A percentile compares a stretch with the other conserved stretches of the same genome.
phyloP scores from a whole-genome alignment of 257 asterid genomes.

The Solanum neorickii region DNA sequence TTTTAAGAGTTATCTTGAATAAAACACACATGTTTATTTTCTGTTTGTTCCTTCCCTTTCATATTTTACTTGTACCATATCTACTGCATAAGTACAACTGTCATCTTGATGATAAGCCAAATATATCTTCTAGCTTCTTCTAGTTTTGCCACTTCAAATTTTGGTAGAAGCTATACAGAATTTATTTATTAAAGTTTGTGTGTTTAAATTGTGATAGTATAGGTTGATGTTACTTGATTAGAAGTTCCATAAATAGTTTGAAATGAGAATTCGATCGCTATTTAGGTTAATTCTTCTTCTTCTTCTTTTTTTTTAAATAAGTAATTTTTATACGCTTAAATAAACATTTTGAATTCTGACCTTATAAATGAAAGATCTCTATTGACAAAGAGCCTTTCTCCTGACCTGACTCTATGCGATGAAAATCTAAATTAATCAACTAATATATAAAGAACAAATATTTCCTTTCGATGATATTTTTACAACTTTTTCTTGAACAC shows the following conservation, averaged over 20 bases:
- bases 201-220: background rate
- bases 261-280: background rate
- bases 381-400: background rate
- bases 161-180: background rate
- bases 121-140: background rate
- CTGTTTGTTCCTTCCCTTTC: constrained; percentile 6
- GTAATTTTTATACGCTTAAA: background rate
- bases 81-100: constrained; percentile 15
- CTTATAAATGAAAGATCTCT: fast-evolving
- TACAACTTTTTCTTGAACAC: background rate
- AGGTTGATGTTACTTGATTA: background rate
- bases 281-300: no score
- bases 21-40: constrained; percentile 14
- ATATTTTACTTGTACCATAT: background rate
- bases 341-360: fast-evolving
- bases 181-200: background rate
- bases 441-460: background rate
- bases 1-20: background rate
- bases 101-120: background rate
- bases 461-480: background rate
- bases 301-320: no score
- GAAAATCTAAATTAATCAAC: background rate
- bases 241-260: background rate
- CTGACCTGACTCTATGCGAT: background rate
- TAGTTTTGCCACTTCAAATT: background rate